phyloP scores from a whole-genome alignment of 257 asterid species.

The Nicotiana undulata region DNA sequence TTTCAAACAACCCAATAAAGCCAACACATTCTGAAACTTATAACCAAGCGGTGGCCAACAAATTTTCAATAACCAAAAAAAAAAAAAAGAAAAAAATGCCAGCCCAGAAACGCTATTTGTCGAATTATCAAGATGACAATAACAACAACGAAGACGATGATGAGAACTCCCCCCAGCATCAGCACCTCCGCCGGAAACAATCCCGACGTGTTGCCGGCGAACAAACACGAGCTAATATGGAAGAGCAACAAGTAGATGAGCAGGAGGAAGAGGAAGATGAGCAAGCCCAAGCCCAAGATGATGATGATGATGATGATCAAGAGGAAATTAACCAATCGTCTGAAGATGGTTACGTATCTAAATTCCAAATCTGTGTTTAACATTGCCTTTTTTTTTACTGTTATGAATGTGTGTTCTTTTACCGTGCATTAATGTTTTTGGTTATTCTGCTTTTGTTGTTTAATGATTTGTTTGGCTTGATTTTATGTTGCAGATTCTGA shows the following conservation, averaged over 20 bases:
- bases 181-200: conserved; percentile 20
- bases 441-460: not conserved
- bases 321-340: conserved; percentile 12
- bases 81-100: conserved; percentile 15
- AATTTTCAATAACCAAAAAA: not conserved
- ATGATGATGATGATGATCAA: conserved; percentile 14
- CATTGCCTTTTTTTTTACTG: not conserved
- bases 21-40: not conserved
- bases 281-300: conserved; percentile 3
- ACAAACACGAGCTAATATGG: not conserved
- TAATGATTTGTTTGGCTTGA: conserved; percentile 1
- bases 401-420: not conserved
- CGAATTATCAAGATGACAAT: conserved; percentile 12
- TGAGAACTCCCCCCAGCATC: conserved; percentile 6
- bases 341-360: conserved; percentile 17
- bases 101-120: conserved; percentile 16
- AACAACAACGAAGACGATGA: conserved; percentile 2
- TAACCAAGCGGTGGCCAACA: not conserved
- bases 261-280: conserved; percentile 1
- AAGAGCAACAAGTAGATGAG: not conserved
- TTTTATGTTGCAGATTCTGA: conserved; percentile 28
- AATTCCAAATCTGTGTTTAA: not conserved
- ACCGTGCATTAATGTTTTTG: not conserved
- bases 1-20: not conserved
- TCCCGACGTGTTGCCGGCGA: conserved; percentile 12